Evolutionary conservation across 345 rosid species (phyloP).

Genomic region (Raphanus raphanistrum): DNA sequence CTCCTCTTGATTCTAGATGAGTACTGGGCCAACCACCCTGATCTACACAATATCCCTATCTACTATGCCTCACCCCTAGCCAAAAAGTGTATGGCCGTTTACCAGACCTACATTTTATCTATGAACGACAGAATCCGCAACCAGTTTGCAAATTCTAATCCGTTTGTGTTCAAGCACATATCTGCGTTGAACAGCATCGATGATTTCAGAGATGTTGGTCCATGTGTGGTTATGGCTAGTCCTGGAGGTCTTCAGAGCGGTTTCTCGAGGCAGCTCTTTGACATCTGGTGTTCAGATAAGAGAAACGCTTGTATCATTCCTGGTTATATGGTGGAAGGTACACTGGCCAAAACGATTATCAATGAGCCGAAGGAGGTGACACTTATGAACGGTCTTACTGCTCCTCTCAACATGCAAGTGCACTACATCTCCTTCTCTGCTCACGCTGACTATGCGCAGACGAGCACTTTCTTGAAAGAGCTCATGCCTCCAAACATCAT

Average conservation of each 20-base stretch:
- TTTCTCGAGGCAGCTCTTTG: slow-evolving; percentile 85
- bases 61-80: slow-evolving; percentile 97
- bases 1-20: slow-evolving; percentile 85
- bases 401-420: slow-evolving; percentile 88
- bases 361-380: slow-evolving; percentile 93
- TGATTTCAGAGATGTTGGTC: slow-evolving; percentile 81
- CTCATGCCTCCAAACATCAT: slow-evolving; percentile 92
- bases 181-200: slow-evolving; percentile 80
- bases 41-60: slow-evolving; percentile 86
- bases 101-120: slow-evolving; percentile 91
- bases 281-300: slow-evolving; percentile 89
- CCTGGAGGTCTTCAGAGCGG: slow-evolving; percentile 95
- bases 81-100: slow-evolving; percentile 92
- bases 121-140: slow-evolving; percentile 92
- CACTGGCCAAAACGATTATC: slow-evolving; percentile 77
- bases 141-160: slow-evolving; percentile 90
- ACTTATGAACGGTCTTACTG: slow-evolving; percentile 85
- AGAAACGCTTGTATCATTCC: slow-evolving; percentile 85
- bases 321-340: slow-evolving; percentile 86
- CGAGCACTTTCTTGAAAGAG: slow-evolving; percentile 87
- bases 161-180: slow-evolving; percentile 91
- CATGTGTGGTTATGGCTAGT: slow-evolving; percentile 95
- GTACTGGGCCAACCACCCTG: slow-evolving; percentile 86
- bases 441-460: slow-evolving; percentile 94
- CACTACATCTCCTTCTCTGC: slow-evolving; percentile 96